Conservation (phyloP, 2,329 filamentous ascomycete species). For the Hortaea sp. region DNA sequence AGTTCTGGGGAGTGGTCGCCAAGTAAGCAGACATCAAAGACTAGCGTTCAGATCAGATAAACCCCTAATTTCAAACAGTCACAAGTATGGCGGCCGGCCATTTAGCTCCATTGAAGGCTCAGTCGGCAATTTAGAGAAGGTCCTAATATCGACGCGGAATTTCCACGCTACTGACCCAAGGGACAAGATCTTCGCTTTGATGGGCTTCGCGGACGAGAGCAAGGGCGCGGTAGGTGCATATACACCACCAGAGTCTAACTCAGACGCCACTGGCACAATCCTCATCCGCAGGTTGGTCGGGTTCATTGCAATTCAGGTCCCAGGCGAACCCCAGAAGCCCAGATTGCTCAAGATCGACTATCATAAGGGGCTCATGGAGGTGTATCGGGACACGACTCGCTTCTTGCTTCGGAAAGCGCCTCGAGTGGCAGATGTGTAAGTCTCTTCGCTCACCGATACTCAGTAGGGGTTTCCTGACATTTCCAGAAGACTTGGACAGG, state of each 20-base stretch:
- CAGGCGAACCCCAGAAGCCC: background rate
- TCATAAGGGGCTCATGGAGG: background rate
- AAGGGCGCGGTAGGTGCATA: background rate
- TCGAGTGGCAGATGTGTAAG: background rate
- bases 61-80: background rate
- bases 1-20: too few relatives aligned
- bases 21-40: too few relatives aligned
- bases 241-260: background rate
- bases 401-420: background rate
- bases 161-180: background rate
- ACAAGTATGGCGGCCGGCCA: background rate
- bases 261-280: background rate
- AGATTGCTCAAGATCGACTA: background rate
- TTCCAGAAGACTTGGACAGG: background rate
- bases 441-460: too few relatives aligned
- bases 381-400: background rate
- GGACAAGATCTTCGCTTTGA: background rate
- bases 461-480: too few relatives aligned
- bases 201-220: background rate
- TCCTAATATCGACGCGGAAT: background rate
- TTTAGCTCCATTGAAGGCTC: background rate
- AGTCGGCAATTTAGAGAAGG: background rate
- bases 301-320: background rate
- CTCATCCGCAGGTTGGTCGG: background rate
- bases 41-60: too few relatives aligned